These are phyloP conservation scores for Kwoniella dejecticola DNA, from an alignment of 768 basidiomycete species.

Conservation along the genomic window DNA sequence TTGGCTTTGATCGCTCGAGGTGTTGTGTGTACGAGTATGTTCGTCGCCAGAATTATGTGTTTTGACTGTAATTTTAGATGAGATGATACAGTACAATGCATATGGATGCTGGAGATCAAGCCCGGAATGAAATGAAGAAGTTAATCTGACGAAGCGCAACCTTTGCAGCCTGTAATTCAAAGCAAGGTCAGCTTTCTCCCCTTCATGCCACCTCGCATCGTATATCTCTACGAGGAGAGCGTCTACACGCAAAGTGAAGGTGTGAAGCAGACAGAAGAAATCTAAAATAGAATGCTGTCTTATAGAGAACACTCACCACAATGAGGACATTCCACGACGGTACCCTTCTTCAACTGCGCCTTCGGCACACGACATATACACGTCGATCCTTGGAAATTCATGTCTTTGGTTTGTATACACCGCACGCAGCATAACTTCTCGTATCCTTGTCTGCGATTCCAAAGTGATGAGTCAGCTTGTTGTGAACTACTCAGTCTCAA, in stretches of 20 bases:
- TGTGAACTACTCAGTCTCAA: no score
- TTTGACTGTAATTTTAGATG: neutral
- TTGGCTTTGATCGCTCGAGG: neutral
- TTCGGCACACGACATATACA: constrained; percentile 98
- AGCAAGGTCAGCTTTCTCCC: neutral
- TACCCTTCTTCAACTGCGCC: constrained; percentile 82
- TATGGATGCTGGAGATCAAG: neutral
- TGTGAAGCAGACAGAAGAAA: neutral
- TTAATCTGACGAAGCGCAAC: constrained; percentile 36
- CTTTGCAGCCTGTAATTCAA: constrained; percentile 24
- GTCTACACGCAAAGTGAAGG: no score
- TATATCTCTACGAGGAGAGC: no score
- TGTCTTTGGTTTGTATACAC: constrained; percentile 95
- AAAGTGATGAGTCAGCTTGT: neutral
- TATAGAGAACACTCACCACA: constrained; percentile 91
- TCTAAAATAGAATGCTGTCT: no score
- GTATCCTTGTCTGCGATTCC: constrained; percentile 65
- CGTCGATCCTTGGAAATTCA: constrained; percentile 98
- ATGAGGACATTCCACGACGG: constrained; percentile 93
- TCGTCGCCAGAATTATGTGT: no score
- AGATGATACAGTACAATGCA: constrained; percentile 31
- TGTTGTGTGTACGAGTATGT: no score
- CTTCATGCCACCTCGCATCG: neutral
- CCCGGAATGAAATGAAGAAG: neutral
- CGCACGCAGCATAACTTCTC: constrained; percentile 96